Conservation (phyloP, 179 eudicot genomes). For the Beta lomatogona region DNA sequence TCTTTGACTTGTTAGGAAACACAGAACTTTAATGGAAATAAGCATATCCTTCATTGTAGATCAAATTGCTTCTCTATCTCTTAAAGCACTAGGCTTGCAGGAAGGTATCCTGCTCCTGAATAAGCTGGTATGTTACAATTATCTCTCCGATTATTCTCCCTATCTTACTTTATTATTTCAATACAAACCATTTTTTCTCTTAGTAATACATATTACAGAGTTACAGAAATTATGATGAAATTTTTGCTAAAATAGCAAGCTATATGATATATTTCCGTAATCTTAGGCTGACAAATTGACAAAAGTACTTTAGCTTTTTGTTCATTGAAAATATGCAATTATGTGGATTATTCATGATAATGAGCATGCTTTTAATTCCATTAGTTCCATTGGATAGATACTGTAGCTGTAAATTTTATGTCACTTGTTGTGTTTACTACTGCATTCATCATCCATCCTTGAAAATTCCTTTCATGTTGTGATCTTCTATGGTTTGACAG, state of each 20-base stretch:
- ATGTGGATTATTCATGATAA: too few relatives aligned
- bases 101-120: conserved; percentile 60
- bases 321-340: background rate
- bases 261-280: background rate
- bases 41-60: too few relatives aligned
- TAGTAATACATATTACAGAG: background rate
- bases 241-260: background rate
- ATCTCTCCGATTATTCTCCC: background rate
- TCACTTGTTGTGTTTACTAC: too few relatives aligned
- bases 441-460: background rate
- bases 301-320: background rate
- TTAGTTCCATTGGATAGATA: too few relatives aligned
- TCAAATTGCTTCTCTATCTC: too few relatives aligned
- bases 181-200: background rate
- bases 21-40: too few relatives aligned
- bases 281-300: background rate
- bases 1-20: too few relatives aligned
- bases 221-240: background rate
- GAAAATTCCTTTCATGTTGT: background rate
- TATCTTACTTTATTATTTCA: background rate
- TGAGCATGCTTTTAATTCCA: background rate
- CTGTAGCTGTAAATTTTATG: background rate
- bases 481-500: background rate
- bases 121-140: conserved; percentile 44
- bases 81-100: conserved; percentile 43